Conservation (phyloP, 148 eudicot genomes). For the Amaranthus hypochondriacus region DNA sequence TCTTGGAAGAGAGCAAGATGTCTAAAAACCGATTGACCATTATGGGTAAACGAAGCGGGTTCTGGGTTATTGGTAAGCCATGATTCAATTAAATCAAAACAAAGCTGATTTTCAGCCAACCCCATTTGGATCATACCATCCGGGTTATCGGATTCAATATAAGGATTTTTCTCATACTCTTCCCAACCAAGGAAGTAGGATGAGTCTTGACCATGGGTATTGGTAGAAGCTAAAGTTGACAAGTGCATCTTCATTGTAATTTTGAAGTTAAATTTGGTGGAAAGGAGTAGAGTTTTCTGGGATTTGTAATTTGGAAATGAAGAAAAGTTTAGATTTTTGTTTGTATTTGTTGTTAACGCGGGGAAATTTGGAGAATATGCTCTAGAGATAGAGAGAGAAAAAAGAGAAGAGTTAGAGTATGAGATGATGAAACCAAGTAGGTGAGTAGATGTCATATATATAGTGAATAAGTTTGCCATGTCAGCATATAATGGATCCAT, state of each 20-base stretch:
- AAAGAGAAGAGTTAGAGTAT: not conserved
- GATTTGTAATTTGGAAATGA: not conserved
- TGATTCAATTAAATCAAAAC: constrained; percentile 62
- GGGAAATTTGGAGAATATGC: not conserved
- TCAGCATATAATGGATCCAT: no score
- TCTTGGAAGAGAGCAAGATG: constrained; percentile 84
- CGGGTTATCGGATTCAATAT: constrained; percentile 38
- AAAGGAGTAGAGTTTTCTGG: no score
- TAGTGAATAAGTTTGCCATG: no score
- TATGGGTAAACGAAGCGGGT: constrained; percentile 38
- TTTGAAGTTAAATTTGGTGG: not conserved
- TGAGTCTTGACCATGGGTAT: constrained; percentile 71
- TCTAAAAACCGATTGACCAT: constrained; percentile 50
- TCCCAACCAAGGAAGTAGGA: constrained; percentile 83
- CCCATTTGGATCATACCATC: constrained; percentile 84
- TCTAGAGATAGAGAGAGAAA: not conserved
- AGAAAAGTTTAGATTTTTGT: constrained; percentile 5
- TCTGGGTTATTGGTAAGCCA: constrained; percentile 64
- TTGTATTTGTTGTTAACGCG: not conserved
- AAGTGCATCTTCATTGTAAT: constrained; percentile 31
- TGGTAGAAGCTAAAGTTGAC: constrained; percentile 44
- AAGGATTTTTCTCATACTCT: constrained; percentile 68
- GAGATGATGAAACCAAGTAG: no score
- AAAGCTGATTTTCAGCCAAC: constrained; percentile 72
- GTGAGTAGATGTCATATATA: no score